Conservation (phyloP, 2,329 filamentous ascomycete species). For the Pyrenophora graminea region DNA sequence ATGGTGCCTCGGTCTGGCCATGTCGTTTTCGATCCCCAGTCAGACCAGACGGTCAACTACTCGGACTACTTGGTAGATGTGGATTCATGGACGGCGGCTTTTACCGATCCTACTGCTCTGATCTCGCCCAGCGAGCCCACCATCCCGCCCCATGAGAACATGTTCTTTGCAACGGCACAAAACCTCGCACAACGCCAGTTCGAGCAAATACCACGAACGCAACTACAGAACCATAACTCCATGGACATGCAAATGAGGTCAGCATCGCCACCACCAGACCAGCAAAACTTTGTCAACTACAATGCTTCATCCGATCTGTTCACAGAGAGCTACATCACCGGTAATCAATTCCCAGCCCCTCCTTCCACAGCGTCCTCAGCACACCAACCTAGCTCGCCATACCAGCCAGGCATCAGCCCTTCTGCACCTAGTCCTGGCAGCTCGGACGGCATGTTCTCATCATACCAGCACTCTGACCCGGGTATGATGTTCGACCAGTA, state of each 20-base stretch:
- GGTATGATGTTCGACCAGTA: constrained; percentile 28
- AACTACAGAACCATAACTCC: constrained; percentile 23
- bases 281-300: constrained; percentile 36
- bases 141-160: constrained; percentile 27
- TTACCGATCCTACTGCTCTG: constrained; percentile 33
- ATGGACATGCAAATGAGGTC: constrained; percentile 29
- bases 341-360: constrained; percentile 19
- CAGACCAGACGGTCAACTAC: constrained; percentile 29
- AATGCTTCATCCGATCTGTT: constrained; percentile 30
- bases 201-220: constrained; percentile 15
- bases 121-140: constrained; percentile 37
- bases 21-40: constrained; percentile 38
- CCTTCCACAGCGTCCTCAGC: constrained; percentile 32
- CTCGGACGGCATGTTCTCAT: constrained; percentile 35
- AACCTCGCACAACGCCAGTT: constrained; percentile 19
- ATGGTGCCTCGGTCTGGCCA: constrained; percentile 34
- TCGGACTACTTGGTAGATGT: constrained; percentile 25
- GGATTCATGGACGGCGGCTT: constrained; percentile 32
- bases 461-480: constrained; percentile 32
- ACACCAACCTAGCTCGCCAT: constrained; percentile 22
- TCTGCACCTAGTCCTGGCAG: constrained; percentile 38
- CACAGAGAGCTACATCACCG: constrained; percentile 30
- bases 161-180: constrained; percentile 24
- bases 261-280: constrained; percentile 32
- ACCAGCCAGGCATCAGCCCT: constrained; percentile 31